These are phyloP conservation scores for Chamaecyparis obtusa DNA, from an alignment of 75 land plant species.

Conservation along the genomic window DNA sequence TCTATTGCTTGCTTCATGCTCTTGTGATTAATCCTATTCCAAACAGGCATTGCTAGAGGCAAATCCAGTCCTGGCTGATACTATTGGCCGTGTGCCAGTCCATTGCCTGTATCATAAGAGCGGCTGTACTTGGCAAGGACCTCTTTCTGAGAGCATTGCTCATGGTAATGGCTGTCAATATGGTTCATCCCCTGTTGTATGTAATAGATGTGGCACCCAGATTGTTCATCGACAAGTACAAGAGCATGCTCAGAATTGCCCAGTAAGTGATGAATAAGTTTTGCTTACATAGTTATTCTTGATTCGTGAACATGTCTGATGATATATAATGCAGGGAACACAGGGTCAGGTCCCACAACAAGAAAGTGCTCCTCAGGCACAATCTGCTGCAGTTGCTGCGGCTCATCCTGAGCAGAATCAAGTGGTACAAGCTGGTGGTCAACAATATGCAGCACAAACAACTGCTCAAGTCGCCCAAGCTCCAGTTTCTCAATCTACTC, in stretches of 20 bases:
- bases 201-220: slow-evolving; percentile 74
- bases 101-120: slow-evolving; percentile 73
- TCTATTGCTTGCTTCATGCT: background rate
- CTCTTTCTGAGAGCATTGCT: slow-evolving; percentile 48
- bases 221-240: slow-evolving; percentile 82
- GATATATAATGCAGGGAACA: slow-evolving; percentile 34
- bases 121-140: slow-evolving; percentile 79
- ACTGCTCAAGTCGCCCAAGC: background rate
- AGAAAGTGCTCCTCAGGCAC: slow-evolving; percentile 31
- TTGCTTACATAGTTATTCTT: background rate
- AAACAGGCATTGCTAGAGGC: slow-evolving; percentile 61
- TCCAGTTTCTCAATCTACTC: slow-evolving; percentile 16
- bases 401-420: slow-evolving; percentile 17
- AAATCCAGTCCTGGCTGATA: slow-evolving; percentile 57
- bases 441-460: slow-evolving; percentile 11
- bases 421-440: slow-evolving; percentile 28
- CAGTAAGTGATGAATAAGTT: slow-evolving; percentile 40
- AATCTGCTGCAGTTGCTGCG: slow-evolving; percentile 10
- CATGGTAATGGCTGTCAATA: slow-evolving; percentile 61
- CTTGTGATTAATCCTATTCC: background rate
- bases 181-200: slow-evolving; percentile 79
- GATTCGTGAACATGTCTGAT: background rate
- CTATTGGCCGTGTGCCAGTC: slow-evolving; percentile 57
- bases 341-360: slow-evolving; percentile 38
- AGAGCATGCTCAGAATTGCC: slow-evolving; percentile 75